phyloP scores from a whole-genome alignment of 768 basidiomycete species.

The Macrocybe gigantea region DNA sequence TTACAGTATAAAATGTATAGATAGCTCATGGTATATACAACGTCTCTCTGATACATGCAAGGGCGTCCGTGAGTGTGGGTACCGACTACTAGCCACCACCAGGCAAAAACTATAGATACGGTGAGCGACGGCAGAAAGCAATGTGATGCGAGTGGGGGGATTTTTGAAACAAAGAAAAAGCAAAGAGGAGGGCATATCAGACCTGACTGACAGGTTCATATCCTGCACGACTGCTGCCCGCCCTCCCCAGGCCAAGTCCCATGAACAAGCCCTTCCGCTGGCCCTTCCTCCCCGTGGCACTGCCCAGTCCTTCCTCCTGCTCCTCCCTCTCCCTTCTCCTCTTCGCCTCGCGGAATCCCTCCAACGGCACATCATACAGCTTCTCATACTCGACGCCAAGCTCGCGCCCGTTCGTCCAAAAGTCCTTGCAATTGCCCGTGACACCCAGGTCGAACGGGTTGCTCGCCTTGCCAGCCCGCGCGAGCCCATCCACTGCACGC shows the following conservation, averaged over 20 bases:
- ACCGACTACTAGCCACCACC: too few relatives aligned
- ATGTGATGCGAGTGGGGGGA: too few relatives aligned
- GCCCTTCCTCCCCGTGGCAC: conserved; percentile 22
- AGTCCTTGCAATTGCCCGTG: conserved; percentile 81
- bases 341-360: conserved; percentile 79
- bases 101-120: too few relatives aligned
- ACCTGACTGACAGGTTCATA: conserved; percentile 68
- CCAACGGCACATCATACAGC: conserved; percentile 83
- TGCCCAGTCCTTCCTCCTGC: conserved; percentile 35
- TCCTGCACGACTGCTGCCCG: conserved; percentile 45
- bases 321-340: conserved; percentile 53
- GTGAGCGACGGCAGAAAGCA: too few relatives aligned
- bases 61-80: too few relatives aligned
- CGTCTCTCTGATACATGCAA: too few relatives aligned
- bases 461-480: conserved; percentile 63
- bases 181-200: conserved; percentile 15
- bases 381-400: conserved; percentile 87
- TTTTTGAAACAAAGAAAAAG: too few relatives aligned
- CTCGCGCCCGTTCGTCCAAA: conserved; percentile 85
- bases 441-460: conserved; percentile 93
- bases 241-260: conserved; percentile 44
- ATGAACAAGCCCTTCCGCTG: conserved; percentile 49
- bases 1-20: too few relatives aligned
- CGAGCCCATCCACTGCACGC: conserved; percentile 81
- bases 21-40: too few relatives aligned